Base-by-base conservation (phyloP, 495 filamentous ascomycete species). In the Gamarada debralockiae region DNA sequence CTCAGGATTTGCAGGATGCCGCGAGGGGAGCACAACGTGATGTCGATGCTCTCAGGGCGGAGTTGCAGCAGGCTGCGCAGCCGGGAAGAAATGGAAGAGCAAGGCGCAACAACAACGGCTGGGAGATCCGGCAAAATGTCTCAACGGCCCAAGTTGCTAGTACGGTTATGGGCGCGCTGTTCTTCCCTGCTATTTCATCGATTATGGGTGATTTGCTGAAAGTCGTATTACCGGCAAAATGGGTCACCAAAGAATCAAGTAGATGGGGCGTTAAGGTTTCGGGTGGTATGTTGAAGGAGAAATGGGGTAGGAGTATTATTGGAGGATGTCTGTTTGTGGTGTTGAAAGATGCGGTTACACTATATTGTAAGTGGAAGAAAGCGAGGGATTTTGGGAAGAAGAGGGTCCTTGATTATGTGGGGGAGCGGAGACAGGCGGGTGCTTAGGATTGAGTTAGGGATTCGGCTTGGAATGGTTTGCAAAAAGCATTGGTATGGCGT, bases 321-420 rank as follows among this genome's bases (percentile, higher is more conserved):
- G 85, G 85, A 12, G 85, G 85, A 1, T 87, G 84, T 67, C 66
- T 84, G 36, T 85, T 89, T 55, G 81, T 89, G 33, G 73, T 86
- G 9, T 58, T 87, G 22, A 88, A 86, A 58, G 85, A 89, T 70
- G 82, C 79, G 12, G 59, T 89, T 40, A 67, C 80, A 43, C 67
- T 88, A 0, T 89, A 89, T 62, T 83, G 80, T 27, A 73, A 80
- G 45, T 89, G 84, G 79, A 80, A 75, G 64, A 72, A 84, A 57
- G 85, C 85, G 14, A 74, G 80, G 65, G 76, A 78, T 55, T 81
- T 86, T 68, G 72, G 81, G 45, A 72, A 77, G 57, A 73, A 83
- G 64, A 80, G 73, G 62, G 73, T 89, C 31, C 24, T 85, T 57
- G 80, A 89, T 65, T 88, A 82, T 56, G 73, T 40, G n/a, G 45